phyloP scores from a whole-genome alignment of 371 early-diverging fungal species.

The Circinella umbellata region DNA sequence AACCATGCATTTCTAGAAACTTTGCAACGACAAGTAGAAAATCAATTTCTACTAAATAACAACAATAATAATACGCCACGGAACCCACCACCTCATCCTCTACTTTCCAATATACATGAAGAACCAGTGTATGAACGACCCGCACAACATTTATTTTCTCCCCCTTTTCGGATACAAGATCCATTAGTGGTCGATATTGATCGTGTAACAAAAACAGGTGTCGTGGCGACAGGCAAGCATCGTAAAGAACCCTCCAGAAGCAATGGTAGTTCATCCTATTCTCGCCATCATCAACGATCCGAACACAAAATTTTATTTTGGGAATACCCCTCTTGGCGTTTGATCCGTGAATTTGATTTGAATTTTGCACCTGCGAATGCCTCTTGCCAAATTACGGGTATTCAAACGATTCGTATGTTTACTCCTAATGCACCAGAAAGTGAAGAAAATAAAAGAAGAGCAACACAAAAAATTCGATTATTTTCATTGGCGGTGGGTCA shows the following conservation, averaged over 20 bases:
- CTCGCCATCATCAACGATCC: slow-evolving; percentile 16
- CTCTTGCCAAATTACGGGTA: slow-evolving; percentile 41
- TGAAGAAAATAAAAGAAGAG: not conserved
- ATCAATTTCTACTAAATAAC: not conserved
- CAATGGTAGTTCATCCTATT: not conserved
- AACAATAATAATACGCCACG: not conserved
- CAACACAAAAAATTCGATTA: slow-evolving; percentile 25
- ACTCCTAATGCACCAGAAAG: not conserved
- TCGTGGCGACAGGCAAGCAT: slow-evolving; percentile 42
- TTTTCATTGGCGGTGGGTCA: slow-evolving; percentile 37
- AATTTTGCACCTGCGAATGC: slow-evolving; percentile 27
- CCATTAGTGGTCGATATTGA: slow-evolving; percentile 48
- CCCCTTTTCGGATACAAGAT: slow-evolving; percentile 38
- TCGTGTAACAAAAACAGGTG: slow-evolving; percentile 31
- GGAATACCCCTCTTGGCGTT: slow-evolving; percentile 40
- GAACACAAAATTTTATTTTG: slow-evolving; percentile 44
- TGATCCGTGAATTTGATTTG: slow-evolving; percentile 35
- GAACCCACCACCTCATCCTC: not conserved
- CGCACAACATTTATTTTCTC: slow-evolving; percentile 11
- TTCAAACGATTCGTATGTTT: slow-evolving; percentile 33
- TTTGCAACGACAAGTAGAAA: not conserved
- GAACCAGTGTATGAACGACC: slow-evolving; percentile 9
- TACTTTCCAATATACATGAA: not conserved
- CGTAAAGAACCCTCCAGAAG: slow-evolving; percentile 10
- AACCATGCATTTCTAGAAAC: not conserved